Evolutionary conservation across 352 stramenopile genomes (phyloP).

Genomic region (Halophytophthora polymorphica): DNA sequence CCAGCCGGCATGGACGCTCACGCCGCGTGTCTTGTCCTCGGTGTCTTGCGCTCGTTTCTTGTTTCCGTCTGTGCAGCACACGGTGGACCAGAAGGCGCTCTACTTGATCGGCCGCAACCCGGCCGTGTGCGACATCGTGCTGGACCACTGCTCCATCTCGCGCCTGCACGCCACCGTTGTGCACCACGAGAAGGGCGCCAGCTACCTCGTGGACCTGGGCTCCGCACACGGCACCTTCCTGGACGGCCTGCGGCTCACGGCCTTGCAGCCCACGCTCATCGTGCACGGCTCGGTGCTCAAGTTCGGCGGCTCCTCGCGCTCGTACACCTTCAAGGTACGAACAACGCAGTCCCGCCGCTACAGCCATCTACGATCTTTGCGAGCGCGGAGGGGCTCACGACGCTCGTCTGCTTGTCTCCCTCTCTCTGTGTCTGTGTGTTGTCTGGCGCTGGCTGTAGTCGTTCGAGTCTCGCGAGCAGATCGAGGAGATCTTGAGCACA

Average conservation of each 20-base stretch:
- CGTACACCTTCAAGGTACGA: constrained; percentile 73
- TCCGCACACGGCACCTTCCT: constrained; percentile 80
- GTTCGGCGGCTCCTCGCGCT: constrained; percentile 76
- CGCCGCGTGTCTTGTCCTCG: not conserved
- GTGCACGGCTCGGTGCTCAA: constrained; percentile 58
- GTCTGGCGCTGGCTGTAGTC: too few relatives aligned
- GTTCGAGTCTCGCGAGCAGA: constrained; percentile 76
- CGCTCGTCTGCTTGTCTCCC: too few relatives aligned
- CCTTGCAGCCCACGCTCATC: constrained; percentile 70
- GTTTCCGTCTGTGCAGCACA: constrained; percentile 37
- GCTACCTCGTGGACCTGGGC: constrained; percentile 74
- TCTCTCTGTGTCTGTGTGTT: too few relatives aligned
- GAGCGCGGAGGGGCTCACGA: too few relatives aligned
- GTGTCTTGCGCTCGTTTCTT: constrained; percentile 2
- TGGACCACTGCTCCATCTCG: constrained; percentile 84
- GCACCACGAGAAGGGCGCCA: constrained; percentile 69
- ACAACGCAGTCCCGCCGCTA: not conserved
- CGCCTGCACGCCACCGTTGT: constrained; percentile 70
- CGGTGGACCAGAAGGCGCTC: constrained; percentile 70
- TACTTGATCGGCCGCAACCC: constrained; percentile 79
- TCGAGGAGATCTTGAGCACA: constrained; percentile 51
- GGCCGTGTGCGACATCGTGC: constrained; percentile 72
- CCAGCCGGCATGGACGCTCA: not conserved
- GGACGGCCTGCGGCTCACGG: constrained; percentile 52
- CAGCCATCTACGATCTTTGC: not conserved